phyloP scores from a whole-genome alignment of 768 basidiomycete species.

The Floccularia luteovirens region DNA sequence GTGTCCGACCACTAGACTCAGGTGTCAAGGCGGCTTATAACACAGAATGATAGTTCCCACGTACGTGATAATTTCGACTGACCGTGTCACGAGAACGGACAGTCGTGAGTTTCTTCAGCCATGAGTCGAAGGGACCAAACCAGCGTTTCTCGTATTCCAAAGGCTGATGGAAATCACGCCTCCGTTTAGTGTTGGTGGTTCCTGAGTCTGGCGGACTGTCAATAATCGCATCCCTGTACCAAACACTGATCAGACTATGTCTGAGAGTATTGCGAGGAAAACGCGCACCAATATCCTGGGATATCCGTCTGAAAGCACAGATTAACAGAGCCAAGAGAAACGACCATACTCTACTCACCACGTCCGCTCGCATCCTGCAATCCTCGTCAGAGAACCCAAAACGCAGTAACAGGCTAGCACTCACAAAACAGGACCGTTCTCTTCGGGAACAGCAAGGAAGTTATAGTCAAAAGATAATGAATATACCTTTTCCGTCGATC shows the following conservation, averaged over 20 bases:
- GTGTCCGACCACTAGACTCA: slow-evolving; percentile 12
- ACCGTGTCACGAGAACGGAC: slow-evolving; percentile 6
- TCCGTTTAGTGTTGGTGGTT: slow-evolving; percentile 2
- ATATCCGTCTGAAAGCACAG: slow-evolving; percentile 1
- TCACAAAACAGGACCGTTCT: slow-evolving; percentile 12
- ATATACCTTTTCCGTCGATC: slow-evolving; percentile 8
- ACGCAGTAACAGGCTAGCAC: slow-evolving; percentile 1
- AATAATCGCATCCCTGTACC: slow-evolving; percentile 8
- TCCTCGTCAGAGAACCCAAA: no score
- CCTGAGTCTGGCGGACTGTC: slow-evolving; percentile 7
- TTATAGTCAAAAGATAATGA: slow-evolving; percentile 9
- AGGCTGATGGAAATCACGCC: slow-evolving; percentile 12
- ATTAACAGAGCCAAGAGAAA: background rate
- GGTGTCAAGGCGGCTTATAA: no score
- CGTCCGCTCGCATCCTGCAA: slow-evolving; percentile 1
- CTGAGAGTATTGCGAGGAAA: background rate
- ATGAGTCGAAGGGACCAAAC: slow-evolving; percentile 14
- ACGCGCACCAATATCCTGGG: slow-evolving; percentile 1
- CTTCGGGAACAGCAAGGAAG: slow-evolving; percentile 8
- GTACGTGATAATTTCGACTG: slow-evolving; percentile 9
- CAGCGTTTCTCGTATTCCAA: slow-evolving; percentile 10
- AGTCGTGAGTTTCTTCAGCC: slow-evolving; percentile 13
- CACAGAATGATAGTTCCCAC: no score
- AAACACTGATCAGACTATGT: background rate
- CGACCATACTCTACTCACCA: background rate